A percentile compares a stretch with the other conserved stretches of the same genome.
Conservation (phyloP, 1,139 yeast species). For the Scheffersomyces insectosa region DNA sequence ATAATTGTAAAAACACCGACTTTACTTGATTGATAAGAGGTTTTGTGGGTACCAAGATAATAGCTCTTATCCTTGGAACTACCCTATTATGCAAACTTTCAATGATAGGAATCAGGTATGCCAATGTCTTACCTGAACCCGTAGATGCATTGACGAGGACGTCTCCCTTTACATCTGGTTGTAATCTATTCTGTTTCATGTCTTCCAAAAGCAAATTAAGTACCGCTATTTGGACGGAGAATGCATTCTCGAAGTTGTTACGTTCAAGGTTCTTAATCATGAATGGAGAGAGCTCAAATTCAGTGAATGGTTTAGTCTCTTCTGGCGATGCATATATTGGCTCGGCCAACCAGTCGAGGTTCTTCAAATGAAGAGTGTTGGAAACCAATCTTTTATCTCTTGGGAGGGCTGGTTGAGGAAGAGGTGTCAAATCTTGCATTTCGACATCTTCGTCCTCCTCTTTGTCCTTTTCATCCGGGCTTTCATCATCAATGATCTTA, state of each 20-base stretch:
- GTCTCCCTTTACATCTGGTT: slow-evolving; percentile 69
- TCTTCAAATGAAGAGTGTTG: slow-evolving; percentile 39
- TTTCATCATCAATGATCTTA: slow-evolving; percentile 1
- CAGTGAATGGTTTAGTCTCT: slow-evolving; percentile 39
- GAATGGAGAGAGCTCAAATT: slow-evolving; percentile 40
- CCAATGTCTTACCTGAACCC: slow-evolving; percentile 95
- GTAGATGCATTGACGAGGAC: slow-evolving; percentile 90
- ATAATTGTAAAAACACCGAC: slow-evolving; percentile 56
- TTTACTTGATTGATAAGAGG: slow-evolving; percentile 85
- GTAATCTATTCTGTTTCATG: slow-evolving; percentile 41
- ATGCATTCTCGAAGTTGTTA: slow-evolving; percentile 56
- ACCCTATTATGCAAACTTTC: slow-evolving; percentile 62
- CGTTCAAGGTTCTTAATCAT: slow-evolving; percentile 48
- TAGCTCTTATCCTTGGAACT: slow-evolving; percentile 75
- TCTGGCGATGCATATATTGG: slow-evolving; percentile 59
- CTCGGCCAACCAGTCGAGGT: slow-evolving; percentile 64
- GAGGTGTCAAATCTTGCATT: slow-evolving; percentile 62
- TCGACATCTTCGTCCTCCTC: slow-evolving; percentile 31
- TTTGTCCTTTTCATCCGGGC: slow-evolving; percentile 15
- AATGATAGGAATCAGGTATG: slow-evolving; percentile 82
- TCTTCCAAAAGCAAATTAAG: slow-evolving; percentile 58
- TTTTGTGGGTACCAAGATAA: slow-evolving; percentile 85
- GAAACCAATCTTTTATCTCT: slow-evolving; percentile 46
- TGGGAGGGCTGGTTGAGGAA: slow-evolving; percentile 80
- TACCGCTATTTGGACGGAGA: slow-evolving; percentile 77